These are phyloP conservation scores for Xylaria multiplex DNA, from an alignment of 2,329 filamentous ascomycete species.

Conservation along the genomic window DNA sequence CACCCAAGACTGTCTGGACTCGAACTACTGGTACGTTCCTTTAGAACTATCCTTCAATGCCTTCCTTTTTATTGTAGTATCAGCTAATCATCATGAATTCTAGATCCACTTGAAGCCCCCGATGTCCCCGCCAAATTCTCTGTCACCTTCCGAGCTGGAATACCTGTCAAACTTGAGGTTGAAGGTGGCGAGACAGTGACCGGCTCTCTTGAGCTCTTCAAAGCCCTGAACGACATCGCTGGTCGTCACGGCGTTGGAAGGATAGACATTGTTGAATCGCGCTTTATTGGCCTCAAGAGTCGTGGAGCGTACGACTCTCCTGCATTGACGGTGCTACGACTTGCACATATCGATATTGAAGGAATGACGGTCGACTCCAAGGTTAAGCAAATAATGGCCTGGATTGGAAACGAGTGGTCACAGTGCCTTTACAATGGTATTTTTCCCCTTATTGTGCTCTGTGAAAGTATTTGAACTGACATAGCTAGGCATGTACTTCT, in stretches of 20 bases:
- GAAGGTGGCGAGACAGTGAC: conserved; percentile 68
- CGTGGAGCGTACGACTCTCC: conserved; percentile 82
- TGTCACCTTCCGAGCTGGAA: conserved; percentile 76
- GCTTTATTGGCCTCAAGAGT: conserved; percentile 75
- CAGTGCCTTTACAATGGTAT: conserved; percentile 57
- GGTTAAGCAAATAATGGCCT: conserved; percentile 67
- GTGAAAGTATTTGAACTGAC: conserved; percentile 9
- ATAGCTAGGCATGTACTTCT: conserved; percentile 60
- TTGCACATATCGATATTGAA: conserved; percentile 63
- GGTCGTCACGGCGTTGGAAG: conserved; percentile 75
- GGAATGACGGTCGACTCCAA: conserved; percentile 67
- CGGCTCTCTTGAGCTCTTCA: conserved; percentile 77
- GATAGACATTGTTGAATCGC: conserved; percentile 74
- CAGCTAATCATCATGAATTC: background rate
- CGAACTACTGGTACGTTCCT: conserved; percentile 54
- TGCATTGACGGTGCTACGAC: conserved; percentile 54
- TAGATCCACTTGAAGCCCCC: conserved; percentile 74
- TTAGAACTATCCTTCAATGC: too few relatives aligned
- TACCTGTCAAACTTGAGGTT: conserved; percentile 69
- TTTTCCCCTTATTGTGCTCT: conserved; percentile 1
- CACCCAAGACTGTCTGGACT: conserved; percentile 78
- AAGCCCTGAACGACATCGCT: conserved; percentile 75
- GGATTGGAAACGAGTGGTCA: conserved; percentile 65
- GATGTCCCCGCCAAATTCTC: conserved; percentile 77
- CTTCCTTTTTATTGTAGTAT: background rate